These are phyloP conservation scores for Cyberlindnera japonica DNA, from an alignment of 805 yeast species.

Conservation along the genomic window DNA sequence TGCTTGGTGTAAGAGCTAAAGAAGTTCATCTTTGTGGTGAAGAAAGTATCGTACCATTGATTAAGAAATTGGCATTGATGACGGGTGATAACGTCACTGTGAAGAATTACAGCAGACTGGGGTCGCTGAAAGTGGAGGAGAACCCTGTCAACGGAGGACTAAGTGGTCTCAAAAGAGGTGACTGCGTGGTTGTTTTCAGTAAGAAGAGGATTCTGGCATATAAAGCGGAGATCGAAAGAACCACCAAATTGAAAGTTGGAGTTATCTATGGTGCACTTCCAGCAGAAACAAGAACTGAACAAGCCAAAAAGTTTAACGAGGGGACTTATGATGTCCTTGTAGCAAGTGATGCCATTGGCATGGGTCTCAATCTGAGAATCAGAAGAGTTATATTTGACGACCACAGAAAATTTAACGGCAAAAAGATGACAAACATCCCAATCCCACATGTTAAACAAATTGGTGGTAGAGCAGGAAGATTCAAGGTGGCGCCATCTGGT, in stretches of 20 bases:
- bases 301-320: constrained; percentile 74
- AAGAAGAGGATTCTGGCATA: constrained; percentile 65
- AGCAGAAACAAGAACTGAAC: constrained; percentile 86
- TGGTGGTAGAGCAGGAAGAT: constrained; percentile 96
- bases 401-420: constrained; percentile 68
- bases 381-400: constrained; percentile 74
- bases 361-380: constrained; percentile 90
- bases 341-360: constrained; percentile 96
- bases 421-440: constrained; percentile 41
- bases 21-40: constrained; percentile 96
- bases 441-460: constrained; percentile 81
- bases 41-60: constrained; percentile 69
- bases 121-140: constrained; percentile 57
- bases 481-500: constrained; percentile 36
- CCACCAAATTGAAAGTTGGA: constrained; percentile 67
- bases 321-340: constrained; percentile 80
- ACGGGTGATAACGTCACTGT: constrained; percentile 84
- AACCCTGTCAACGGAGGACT: constrained; percentile 33
- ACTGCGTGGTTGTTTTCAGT: constrained; percentile 85
- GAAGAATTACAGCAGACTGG: constrained; percentile 68
- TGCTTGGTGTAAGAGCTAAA: constrained; percentile 79
- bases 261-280: constrained; percentile 95
- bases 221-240: constrained; percentile 64
- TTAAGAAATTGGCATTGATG: constrained; percentile 51
- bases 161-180: constrained; percentile 57